phyloP scores from a whole-genome alignment of 108 stramenopile genomes.

The Cyclotella kingstonii region DNA sequence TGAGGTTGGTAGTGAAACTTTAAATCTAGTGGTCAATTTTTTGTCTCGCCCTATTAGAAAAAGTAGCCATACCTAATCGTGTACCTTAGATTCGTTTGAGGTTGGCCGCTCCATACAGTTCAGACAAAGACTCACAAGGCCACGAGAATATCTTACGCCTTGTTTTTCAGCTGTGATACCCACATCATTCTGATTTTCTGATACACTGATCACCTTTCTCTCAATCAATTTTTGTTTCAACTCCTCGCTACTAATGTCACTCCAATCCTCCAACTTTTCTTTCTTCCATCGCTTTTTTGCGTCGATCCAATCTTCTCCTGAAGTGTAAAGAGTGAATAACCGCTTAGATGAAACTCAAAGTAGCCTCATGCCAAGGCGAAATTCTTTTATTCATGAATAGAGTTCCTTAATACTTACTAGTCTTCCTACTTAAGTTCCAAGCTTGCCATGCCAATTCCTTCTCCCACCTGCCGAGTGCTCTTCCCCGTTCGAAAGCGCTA shows the following conservation, averaged over 20 bases:
- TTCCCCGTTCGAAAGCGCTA: conserved; percentile 68
- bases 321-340: no score
- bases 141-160: conserved; percentile 13
- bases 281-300: conserved; percentile 32
- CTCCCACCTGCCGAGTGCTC: conserved; percentile 66
- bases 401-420: conserved; percentile 24
- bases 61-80: no score
- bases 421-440: conserved; percentile 49
- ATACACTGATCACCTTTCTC: conserved; percentile 33
- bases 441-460: conserved; percentile 72
- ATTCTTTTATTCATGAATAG: background rate
- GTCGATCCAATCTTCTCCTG: conserved; percentile 38
- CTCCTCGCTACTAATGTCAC: conserved; percentile 46
- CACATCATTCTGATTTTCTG: background rate
- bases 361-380: no score
- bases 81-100: no score
- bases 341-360: no score
- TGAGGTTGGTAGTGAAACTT: no score
- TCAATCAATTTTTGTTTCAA: conserved; percentile 53
- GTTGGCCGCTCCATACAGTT: conserved; percentile 21
- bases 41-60: no score
- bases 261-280: conserved; percentile 67
- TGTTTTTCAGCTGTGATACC: background rate
- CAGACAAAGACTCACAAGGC: conserved; percentile 28
- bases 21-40: no score